Conservation (phyloP, 768 basidiomycete species). For the Leccinum rimulosum region DNA sequence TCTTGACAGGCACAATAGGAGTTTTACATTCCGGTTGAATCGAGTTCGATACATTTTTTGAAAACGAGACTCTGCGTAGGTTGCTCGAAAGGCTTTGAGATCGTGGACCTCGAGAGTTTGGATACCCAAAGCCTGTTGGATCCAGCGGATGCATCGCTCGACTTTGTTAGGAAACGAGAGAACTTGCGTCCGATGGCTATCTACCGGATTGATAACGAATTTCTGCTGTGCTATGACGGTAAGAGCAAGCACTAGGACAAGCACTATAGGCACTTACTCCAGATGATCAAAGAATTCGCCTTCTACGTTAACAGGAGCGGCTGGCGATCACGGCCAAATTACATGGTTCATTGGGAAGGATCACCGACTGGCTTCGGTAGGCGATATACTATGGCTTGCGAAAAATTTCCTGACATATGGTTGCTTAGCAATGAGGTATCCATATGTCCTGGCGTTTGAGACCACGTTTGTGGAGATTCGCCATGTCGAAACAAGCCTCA, state of each 20-base stretch:
- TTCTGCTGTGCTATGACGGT: slow-evolving; percentile 98
- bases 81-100: slow-evolving; percentile 96
- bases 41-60: slow-evolving; percentile 93
- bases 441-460: slow-evolving; percentile 96
- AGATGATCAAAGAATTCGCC: slow-evolving; percentile 73
- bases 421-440: slow-evolving; percentile 83
- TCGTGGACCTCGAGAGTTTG: slow-evolving; percentile 94
- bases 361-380: slow-evolving; percentile 90
- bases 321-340: slow-evolving; percentile 83
- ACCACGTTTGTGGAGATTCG: slow-evolving; percentile 95
- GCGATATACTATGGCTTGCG: background rate
- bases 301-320: slow-evolving; percentile 99
- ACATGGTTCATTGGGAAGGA: slow-evolving; percentile 98
- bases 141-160: slow-evolving; percentile 85
- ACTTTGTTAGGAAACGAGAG: slow-evolving; percentile 90
- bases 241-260: slow-evolving; percentile 26
- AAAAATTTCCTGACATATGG: slow-evolving; percentile 3
- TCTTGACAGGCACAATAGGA: slow-evolving; percentile 50
- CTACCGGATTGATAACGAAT: slow-evolving; percentile 95
- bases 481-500: slow-evolving; percentile 87
- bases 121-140: slow-evolving; percentile 97
- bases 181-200: slow-evolving; percentile 93
- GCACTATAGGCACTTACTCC: slow-evolving; percentile 6
- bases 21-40: slow-evolving; percentile 98
- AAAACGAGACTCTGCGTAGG: slow-evolving; percentile 98